Base-by-base conservation (phyloP, 2,329 filamentous ascomycete genomes). In the Aureobasidium sp. region DNA sequence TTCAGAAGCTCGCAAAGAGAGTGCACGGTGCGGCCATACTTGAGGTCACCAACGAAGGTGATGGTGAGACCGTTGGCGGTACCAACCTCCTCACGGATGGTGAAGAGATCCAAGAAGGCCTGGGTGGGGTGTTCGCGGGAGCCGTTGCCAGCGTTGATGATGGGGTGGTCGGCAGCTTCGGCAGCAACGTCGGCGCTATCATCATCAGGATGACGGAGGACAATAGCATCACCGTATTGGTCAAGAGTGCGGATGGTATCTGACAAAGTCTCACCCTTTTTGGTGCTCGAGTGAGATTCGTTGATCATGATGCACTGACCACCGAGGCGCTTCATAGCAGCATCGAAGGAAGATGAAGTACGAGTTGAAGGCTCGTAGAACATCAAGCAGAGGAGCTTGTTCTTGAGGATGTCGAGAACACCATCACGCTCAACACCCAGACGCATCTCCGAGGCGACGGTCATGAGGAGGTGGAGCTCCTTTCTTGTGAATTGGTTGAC, bases 321-420 rank as follows among this genome's bases (percentile, higher is more conserved):
- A 67, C 94, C 94, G 5, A 99, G 87, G 58, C 95, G 89, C 81
- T 99, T 95, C 94, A 99, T 99, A 45, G 94, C 94, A 61, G 93
- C 90, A 72, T 99, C 94, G 69, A 99, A 99, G 3, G 94, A 99
- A 41, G 90, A 86, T 13, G 93, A 97, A 5, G 94, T 99, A 60
- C 94, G 85, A 3, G 94, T 99, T 0, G 93, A 97, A 2, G 94
- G 94, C 81, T 99, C 94, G 76, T 92, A 99, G 83, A 99, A 99
- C 79, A 99, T 85, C 2, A 90, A 94, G 77, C 88, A 91, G 41
- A 99, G 82, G 13, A 99, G 85, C 49, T 89, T 86, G 32, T 92
- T 91, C 69, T 89, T 90, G 64, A 99, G 85, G 61, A 96, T 82
- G 70, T 94, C 88, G 55, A 99, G 81, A 34, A 94, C 89, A 63